These are phyloP conservation scores for Gossypium rotundifolium DNA, from an alignment of 345 rosid genomes.

Conservation along the genomic window DNA sequence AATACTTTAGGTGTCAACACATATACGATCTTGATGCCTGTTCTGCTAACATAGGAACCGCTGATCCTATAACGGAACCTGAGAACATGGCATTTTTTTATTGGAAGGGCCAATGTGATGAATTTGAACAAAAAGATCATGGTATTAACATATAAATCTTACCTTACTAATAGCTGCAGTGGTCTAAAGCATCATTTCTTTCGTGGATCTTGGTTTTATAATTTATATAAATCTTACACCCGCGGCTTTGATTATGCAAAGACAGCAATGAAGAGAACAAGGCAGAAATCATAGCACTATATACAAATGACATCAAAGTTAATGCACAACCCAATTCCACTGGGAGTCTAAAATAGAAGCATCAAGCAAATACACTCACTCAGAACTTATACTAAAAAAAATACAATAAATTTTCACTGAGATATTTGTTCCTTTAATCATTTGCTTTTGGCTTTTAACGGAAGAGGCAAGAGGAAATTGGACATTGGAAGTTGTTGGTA, in stretches of 20 bases:
- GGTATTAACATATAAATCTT: background rate
- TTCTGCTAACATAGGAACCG: constrained; percentile 64
- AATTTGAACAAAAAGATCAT: background rate
- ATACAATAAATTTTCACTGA: background rate
- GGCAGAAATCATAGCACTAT: constrained; percentile 75
- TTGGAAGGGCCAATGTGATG: background rate
- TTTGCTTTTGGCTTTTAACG: no score
- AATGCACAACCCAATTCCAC: constrained; percentile 65
- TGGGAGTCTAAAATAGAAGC: constrained; percentile 46
- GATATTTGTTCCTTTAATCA: no score
- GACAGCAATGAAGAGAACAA: constrained; percentile 83
- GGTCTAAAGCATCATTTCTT: constrained; percentile 60
- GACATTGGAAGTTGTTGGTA: no score
- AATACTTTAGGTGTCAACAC: constrained; percentile 63
- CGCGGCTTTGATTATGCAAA: constrained; percentile 60
- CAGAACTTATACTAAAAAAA: background rate
- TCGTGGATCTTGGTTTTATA: constrained; percentile 29
- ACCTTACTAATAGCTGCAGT: constrained; percentile 74
- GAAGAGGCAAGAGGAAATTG: no score
- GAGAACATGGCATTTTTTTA: background rate
- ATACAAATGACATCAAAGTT: constrained; percentile 78
- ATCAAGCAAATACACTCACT: background rate
- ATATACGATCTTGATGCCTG: constrained; percentile 48
- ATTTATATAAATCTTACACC: constrained; percentile 27
- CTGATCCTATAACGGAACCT: constrained; percentile 74